These are phyloP conservation scores for Mitragyna speciosa DNA, from an alignment of 257 asterid genomes.

Conservation along the genomic window DNA sequence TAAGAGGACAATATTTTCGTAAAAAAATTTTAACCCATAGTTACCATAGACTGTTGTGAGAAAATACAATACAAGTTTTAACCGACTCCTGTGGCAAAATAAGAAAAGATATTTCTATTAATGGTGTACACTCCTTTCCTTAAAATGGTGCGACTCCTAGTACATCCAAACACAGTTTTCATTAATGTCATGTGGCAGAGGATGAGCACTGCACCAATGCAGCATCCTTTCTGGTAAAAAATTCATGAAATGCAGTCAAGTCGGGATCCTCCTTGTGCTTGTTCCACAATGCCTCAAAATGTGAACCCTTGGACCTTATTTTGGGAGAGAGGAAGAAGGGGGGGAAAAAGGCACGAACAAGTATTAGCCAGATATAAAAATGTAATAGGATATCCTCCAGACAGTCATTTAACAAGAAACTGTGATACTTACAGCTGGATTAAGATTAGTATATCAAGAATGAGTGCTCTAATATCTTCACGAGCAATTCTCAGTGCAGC, in stretches of 20 bases:
- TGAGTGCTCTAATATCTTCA: slow-evolving; percentile 63
- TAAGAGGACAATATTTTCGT: neutral
- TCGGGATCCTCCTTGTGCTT: slow-evolving; percentile 79
- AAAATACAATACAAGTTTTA: neutral
- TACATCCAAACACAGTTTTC: neutral
- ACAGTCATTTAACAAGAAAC: slow-evolving; percentile 10
- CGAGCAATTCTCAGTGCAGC: slow-evolving; percentile 73
- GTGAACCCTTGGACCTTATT: slow-evolving; percentile 55
- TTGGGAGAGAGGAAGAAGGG: slow-evolving; percentile 9
- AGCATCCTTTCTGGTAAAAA: slow-evolving; percentile 33
- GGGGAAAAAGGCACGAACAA: neutral
- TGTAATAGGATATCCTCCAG: neutral
- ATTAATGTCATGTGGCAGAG: slow-evolving; percentile 8
- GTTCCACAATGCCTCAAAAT: slow-evolving; percentile 62
- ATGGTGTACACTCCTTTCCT: neutral
- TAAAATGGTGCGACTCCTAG: neutral
- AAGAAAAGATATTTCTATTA: neutral
- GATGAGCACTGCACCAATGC: slow-evolving; percentile 22
- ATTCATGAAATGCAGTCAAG: slow-evolving; percentile 43
- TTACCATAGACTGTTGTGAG: neutral
- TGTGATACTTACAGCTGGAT: slow-evolving; percentile 56
- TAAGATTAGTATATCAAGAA: slow-evolving; percentile 53
- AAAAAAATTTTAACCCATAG: neutral
- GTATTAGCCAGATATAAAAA: neutral
- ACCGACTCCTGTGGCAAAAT: neutral